Evolutionary conservation across 139 green algal genomes (phyloP), one percentile per base, ranked within the genome.

Genomic region (Yamagishiella unicocca): DNA sequence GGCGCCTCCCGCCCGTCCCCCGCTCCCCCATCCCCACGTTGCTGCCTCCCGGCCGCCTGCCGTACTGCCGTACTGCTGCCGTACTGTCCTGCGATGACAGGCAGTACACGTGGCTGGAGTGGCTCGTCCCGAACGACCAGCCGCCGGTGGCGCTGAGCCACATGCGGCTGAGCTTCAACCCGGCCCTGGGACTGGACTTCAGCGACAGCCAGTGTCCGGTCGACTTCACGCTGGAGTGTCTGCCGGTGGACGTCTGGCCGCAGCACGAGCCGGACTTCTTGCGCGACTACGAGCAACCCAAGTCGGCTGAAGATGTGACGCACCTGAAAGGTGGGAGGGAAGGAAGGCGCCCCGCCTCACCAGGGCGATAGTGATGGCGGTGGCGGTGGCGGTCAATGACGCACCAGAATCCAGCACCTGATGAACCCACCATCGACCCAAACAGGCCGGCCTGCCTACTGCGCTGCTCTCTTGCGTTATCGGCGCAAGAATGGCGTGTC

Each of bases 71-170:
- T 61, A 61, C 50, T 61, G 14, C 50, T 61, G 50, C 50, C 50
- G 14, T 17, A 61, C 14, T 17, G 14, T 35, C 76, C 72, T 10
- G 76, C 33, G 17, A 58, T 84, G 29, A 66, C n/a, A 78, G 61
- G 81, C 81, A 87, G 81, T 87, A 87, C 66, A 55, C 42, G 2
- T 87, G 81, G 81, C 24, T 87, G 31, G 81, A 87, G 64, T 87
- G 81, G 81, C n/a, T 87, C 9, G 66, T 87, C 31, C 81, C 81
- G 29, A 67, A 78, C 43, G 64, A 78, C 43, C n/a, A 72, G 66
- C 81, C 64, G 40, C 42, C 81, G 5, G 81, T 78, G 46, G 62
- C 38, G 43, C 29, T 87, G 17, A 54, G 70, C 70, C 1, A 22
- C 21, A 27, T 77, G 70, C 70, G 70, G 7, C 62, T 71, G n/a